These are phyloP conservation scores for Buddleja alternifolia DNA, from an alignment of 257 asterid genomes.

Conservation along the genomic window DNA sequence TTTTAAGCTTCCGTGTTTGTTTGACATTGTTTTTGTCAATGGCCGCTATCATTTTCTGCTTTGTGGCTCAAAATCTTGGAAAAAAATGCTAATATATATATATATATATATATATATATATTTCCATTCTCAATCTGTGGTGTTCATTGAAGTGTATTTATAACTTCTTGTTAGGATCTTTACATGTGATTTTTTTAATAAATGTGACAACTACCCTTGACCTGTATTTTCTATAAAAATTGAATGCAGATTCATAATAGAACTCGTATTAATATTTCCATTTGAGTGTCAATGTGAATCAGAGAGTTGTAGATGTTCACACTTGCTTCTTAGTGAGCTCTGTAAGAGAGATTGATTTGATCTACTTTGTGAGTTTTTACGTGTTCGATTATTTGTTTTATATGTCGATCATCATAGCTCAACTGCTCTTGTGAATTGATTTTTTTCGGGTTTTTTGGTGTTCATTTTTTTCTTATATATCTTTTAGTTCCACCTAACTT, in stretches of 20 bases:
- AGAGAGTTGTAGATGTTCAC: neutral
- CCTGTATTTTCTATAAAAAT: neutral
- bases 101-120: too few relatives aligned
- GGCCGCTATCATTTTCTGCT: neutral
- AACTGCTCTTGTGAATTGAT: neutral
- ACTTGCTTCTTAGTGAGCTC: neutral
- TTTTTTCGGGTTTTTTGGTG: neutral
- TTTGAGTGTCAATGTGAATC: constrained; percentile 11
- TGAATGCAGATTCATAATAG: neutral
- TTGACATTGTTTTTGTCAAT: neutral
- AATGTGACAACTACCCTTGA: neutral
- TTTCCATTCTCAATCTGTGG: neutral
- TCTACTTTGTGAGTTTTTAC: neutral
- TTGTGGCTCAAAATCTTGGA: neutral
- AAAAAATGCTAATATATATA: neutral
- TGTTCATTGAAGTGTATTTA: neutral
- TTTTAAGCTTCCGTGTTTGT: neutral
- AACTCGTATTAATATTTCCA: neutral
- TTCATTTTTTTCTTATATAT: neutral
- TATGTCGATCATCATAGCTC: neutral
- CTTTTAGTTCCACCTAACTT: neutral
- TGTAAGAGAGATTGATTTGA: neutral
- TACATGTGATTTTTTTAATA: neutral
- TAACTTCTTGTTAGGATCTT: neutral
- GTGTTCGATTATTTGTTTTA: neutral